Percentiles rank a stretch among this genome's conserved stretches.
phyloP scores from a whole-genome alignment of 2,329 filamentous ascomycete species.

The Aspergillus unguis region DNA sequence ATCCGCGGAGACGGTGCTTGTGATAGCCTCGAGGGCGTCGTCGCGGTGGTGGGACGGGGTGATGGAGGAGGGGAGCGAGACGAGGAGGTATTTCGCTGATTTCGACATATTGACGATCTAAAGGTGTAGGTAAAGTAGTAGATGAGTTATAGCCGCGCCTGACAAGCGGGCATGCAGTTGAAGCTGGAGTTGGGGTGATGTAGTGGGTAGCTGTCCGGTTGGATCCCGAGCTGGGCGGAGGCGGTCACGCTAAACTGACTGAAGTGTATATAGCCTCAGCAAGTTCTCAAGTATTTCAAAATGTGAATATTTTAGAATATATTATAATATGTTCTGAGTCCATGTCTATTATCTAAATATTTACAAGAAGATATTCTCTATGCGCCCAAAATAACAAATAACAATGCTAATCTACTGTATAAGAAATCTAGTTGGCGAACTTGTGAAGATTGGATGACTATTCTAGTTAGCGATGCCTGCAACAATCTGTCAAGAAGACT shows the following conservation, averaged over 20 bases:
- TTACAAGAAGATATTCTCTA: constrained; percentile 1
- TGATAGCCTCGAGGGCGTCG: constrained; percentile 74
- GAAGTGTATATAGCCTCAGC: not conserved
- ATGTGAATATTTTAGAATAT: too few species aligned
- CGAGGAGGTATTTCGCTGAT: constrained; percentile 69
- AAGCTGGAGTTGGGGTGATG: constrained; percentile 6
- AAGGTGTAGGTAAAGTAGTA: constrained; percentile 3
- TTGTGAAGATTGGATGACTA: constrained; percentile 27
- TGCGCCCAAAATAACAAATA: constrained; percentile 9
- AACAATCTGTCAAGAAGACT: constrained; percentile 34
- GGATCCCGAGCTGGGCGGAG: constrained; percentile 13
- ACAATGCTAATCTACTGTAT: not conserved
- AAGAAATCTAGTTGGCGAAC: constrained; percentile 12
- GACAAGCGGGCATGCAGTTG: constrained; percentile 12
- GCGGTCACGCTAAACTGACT: constrained; percentile 2
- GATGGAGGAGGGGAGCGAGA: constrained; percentile 86
- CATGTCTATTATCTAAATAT: not conserved
- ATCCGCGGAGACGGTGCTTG: constrained; percentile 68
- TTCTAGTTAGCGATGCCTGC: not conserved
- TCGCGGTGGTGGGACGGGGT: constrained; percentile 75
- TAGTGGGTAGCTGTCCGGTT: constrained; percentile 13
- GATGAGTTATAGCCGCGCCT: constrained; percentile 21
- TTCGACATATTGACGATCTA: constrained; percentile 39
- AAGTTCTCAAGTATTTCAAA: not conserved
- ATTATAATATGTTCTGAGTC: not conserved